These are phyloP conservation scores for Euphorbia schlechtendalii DNA, from an alignment of 441 rosid genomes.

Conservation along the genomic window DNA sequence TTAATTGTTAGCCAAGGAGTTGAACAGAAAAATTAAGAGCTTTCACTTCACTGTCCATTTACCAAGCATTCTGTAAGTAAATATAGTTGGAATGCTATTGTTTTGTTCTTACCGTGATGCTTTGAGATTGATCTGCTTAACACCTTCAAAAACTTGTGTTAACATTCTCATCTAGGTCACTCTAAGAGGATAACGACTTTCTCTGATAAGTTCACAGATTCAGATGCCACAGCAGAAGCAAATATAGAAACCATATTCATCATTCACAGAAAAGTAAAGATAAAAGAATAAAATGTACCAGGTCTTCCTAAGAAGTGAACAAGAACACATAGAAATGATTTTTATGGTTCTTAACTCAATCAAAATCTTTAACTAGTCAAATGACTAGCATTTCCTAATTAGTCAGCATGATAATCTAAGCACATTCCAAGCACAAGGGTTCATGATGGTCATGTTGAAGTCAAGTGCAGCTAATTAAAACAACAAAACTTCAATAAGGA, in stretches of 20 bases:
- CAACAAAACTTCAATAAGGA: not conserved
- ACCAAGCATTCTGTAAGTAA: not conserved
- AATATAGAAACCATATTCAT: not conserved
- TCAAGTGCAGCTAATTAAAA: not conserved
- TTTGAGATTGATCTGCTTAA: not conserved
- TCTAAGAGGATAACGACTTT: not conserved
- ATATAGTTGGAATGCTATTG: not conserved
- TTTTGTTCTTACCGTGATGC: not conserved
- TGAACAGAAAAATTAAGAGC: too few relatives aligned
- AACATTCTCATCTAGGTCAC: not conserved
- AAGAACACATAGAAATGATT: too few relatives aligned
- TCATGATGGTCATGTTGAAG: not conserved
- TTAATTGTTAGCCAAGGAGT: too few relatives aligned
- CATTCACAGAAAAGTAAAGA: not conserved
- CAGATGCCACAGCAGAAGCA: slow-evolving; percentile 2
- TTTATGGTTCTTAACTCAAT: too few relatives aligned
- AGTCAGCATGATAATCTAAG: not conserved
- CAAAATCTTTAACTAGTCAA: too few relatives aligned
- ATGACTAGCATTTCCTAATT: not conserved
- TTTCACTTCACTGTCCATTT: too few relatives aligned
- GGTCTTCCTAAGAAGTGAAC: not conserved
- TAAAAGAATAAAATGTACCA: not conserved
- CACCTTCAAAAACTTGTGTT: not conserved
- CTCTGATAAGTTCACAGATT: not conserved
- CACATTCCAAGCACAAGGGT: not conserved